These are phyloP conservation scores for Trichoderma breve DNA, from an alignment of 2,329 filamentous ascomycete genomes.

Conservation along the genomic window DNA sequence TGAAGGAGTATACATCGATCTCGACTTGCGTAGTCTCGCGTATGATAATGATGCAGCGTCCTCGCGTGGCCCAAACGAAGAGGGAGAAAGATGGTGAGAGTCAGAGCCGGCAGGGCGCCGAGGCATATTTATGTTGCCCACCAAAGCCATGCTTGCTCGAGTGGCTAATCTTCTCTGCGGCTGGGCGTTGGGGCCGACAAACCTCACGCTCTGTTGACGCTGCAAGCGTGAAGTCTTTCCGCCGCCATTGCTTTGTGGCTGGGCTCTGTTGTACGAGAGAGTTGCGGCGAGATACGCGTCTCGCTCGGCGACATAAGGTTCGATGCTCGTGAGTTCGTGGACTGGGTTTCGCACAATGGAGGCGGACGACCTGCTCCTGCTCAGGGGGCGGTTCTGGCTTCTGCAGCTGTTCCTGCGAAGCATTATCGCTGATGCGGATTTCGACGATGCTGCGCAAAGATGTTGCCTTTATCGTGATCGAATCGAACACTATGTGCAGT, in stretches of 20 bases:
- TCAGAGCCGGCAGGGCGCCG: constrained; percentile 20
- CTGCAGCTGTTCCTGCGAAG: constrained; percentile 49
- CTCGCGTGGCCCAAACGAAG: constrained; percentile 47
- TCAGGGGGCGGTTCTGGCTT: constrained; percentile 42
- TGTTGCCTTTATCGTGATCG: not conserved
- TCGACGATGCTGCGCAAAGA: not conserved
- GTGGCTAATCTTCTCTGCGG: constrained; percentile 32
- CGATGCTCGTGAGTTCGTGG: constrained; percentile 46
- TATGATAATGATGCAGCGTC: constrained; percentile 48
- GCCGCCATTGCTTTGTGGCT: constrained; percentile 41
- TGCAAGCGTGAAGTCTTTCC: constrained; percentile 30
- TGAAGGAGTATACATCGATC: constrained; percentile 50
- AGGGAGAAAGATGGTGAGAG: constrained; percentile 36
- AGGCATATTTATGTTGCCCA: not conserved
- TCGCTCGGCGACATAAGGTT: constrained; percentile 49
- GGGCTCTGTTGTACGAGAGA: constrained; percentile 57
- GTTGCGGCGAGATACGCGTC: constrained; percentile 63
- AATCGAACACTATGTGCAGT: not conserved
- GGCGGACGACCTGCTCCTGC: constrained; percentile 54
- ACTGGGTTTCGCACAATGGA: constrained; percentile 43
- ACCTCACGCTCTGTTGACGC: constrained; percentile 57
- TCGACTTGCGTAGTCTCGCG: constrained; percentile 52
- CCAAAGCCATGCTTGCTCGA: constrained; percentile 30
- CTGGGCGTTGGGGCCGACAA: constrained; percentile 39
- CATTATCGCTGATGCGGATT: constrained; percentile 37